Evolutionary conservation across 139 green algal genomes (phyloP).

Genomic region (Yamagishiella unicocca): DNA sequence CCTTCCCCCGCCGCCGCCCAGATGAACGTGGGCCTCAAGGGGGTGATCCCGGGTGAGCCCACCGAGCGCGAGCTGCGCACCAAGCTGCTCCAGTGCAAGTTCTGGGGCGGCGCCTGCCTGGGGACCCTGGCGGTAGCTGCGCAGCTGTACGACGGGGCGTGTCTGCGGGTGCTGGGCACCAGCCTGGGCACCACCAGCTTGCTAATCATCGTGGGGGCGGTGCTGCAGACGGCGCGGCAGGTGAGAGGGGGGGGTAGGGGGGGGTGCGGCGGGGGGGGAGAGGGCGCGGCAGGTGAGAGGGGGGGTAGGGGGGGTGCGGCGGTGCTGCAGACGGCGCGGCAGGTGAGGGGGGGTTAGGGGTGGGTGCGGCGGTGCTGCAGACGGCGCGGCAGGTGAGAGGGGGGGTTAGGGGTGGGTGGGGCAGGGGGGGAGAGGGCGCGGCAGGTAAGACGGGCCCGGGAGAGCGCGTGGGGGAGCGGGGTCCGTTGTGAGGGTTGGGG

Average conservation of each 20-base stretch:
- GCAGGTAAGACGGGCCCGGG: not conserved
- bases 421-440: not conserved
- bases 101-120: constrained; percentile 69
- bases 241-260: constrained; percentile 25
- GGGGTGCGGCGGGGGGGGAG: no score
- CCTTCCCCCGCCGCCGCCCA: not conserved
- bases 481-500: not conserved
- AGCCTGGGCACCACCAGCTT: constrained; percentile 66
- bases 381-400: constrained; percentile 62
- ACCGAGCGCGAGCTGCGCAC: constrained; percentile 59
- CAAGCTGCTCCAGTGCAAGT: constrained; percentile 71
- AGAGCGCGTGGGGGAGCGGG: not conserved
- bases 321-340: no score
- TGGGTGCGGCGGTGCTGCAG: constrained; percentile 66
- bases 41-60: constrained; percentile 64
- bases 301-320: no score
- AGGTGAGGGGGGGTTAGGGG: no score
- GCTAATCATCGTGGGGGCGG: constrained; percentile 75
- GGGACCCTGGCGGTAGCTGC: constrained; percentile 61
- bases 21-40: constrained; percentile 74
- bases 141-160: constrained; percentile 58
- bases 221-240: constrained; percentile 72
- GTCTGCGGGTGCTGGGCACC: constrained; percentile 58
- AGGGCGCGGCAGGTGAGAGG: no score
- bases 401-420: not conserved